Conservation (phyloP, 2,329 filamentous ascomycete genomes). For the Clonostachys sp. region DNA sequence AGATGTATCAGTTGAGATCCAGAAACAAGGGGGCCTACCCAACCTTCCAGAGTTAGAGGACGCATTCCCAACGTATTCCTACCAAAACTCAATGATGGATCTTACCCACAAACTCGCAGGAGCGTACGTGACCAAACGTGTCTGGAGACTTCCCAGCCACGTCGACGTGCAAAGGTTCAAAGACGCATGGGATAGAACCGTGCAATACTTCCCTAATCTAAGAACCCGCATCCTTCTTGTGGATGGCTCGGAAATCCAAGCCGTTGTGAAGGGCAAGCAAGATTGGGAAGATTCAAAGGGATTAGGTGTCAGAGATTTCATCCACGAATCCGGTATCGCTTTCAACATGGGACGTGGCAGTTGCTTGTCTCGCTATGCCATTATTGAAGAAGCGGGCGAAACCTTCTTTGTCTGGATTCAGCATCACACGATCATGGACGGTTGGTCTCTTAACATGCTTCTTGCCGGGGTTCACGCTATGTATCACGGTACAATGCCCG, state of each 20-base stretch:
- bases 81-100: conserved; percentile 3
- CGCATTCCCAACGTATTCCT: conserved; percentile 1
- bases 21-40: neutral
- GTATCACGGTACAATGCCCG: conserved; percentile 8
- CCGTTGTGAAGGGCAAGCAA: neutral
- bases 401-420: conserved; percentile 13
- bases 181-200: conserved; percentile 5
- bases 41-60: conserved; percentile 1
- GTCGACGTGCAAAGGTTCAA: conserved; percentile 7
- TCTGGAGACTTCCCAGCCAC: conserved; percentile 8
- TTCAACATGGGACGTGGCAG: conserved; percentile 6
- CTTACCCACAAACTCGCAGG: conserved; percentile 4
- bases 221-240: conserved; percentile 5
- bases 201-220: conserved; percentile 1
- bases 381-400: conserved; percentile 3
- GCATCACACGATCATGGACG: conserved; percentile 19
- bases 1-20: neutral
- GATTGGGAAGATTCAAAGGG: conserved; percentile 1
- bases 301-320: neutral
- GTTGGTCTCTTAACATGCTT: conserved; percentile 10
- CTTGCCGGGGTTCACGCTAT: conserved; percentile 1
- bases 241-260: neutral
- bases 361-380: conserved; percentile 4
- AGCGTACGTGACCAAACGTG: conserved; percentile 9
- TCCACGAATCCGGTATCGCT: neutral